Evolutionary conservation across 805 yeast species (phyloP).

Genomic region (Kazachstania bromeliacearum): DNA sequence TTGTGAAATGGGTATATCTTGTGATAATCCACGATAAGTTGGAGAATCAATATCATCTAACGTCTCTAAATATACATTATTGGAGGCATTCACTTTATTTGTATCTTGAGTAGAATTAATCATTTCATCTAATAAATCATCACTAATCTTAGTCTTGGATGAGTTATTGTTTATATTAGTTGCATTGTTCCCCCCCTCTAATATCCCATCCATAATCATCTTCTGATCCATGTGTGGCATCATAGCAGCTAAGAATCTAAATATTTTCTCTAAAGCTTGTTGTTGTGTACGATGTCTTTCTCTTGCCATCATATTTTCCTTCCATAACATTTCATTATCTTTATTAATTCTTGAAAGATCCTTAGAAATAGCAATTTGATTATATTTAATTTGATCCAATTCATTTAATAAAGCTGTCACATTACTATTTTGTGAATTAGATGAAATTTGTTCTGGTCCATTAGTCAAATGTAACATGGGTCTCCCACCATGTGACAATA

Average conservation of each 20-base stretch:
- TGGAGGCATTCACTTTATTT: not conserved
- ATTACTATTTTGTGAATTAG: constrained; percentile 3
- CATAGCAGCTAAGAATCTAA: constrained; percentile 77
- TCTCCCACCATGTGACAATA: constrained; percentile 1
- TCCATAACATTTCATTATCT: constrained; percentile 88
- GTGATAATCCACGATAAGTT: too few relatives aligned
- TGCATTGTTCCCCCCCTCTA: constrained; percentile 2
- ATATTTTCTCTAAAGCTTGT: constrained; percentile 76
- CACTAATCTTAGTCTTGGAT: not conserved
- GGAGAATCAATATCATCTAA: constrained; percentile 5
- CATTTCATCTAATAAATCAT: constrained; percentile 3
- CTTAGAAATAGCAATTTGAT: constrained; percentile 73
- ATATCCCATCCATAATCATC: constrained; percentile 20
- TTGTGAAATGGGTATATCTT: not conserved
- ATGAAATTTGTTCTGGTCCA: constrained; percentile 3
- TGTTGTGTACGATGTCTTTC: constrained; percentile 82
- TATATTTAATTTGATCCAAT: constrained; percentile 62
- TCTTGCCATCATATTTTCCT: constrained; percentile 71
- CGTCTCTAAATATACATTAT: constrained; percentile 1
- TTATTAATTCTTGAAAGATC: constrained; percentile 74
- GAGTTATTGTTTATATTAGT: not conserved
- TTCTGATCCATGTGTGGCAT: constrained; percentile 26
- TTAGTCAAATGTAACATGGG: constrained; percentile 3
- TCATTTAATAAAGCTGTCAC: constrained; percentile 44
- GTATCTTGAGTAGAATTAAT: not conserved